A percentile compares a stretch with the other conserved stretches of the same genome.
Conservation (phyloP, 140 eudicot species). For the Senecio squalidus region DNA sequence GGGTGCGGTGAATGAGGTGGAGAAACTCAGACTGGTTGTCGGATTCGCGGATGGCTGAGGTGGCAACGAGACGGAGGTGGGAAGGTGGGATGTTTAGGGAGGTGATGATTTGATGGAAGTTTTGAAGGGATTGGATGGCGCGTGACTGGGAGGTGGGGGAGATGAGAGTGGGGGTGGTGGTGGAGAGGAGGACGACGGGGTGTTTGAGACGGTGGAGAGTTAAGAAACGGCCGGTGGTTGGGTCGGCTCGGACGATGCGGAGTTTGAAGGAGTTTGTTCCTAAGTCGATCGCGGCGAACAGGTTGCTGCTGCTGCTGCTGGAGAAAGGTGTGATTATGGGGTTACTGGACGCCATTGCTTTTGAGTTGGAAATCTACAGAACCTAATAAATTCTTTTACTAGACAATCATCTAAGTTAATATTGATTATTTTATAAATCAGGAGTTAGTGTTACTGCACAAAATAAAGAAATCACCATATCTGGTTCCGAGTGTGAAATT, state of each 20-base stretch:
- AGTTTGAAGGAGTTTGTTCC: slow-evolving; percentile 92
- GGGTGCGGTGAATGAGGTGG: slow-evolving; percentile 23
- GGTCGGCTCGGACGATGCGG: slow-evolving; percentile 53
- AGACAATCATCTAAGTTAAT: no score
- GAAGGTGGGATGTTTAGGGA: slow-evolving; percentile 40
- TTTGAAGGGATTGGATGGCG: slow-evolving; percentile 44
- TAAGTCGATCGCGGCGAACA: slow-evolving; percentile 75
- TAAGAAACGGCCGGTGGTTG: slow-evolving; percentile 58
- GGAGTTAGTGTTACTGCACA: no score
- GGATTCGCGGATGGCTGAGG: slow-evolving; percentile 81
- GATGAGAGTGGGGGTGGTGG: slow-evolving; percentile 35
- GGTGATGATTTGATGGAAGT: slow-evolving; percentile 39
- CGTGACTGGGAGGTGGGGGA: slow-evolving; percentile 46
- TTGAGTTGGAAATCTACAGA: no score
- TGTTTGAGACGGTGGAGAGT: slow-evolving; percentile 49
- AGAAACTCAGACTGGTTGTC: slow-evolving; percentile 45
- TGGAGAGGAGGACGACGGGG: slow-evolving; percentile 56
- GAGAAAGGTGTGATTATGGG: slow-evolving; percentile 15
- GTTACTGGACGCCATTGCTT: slow-evolving; percentile 21
- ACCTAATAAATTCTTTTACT: no score
- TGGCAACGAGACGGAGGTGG: slow-evolving; percentile 71
- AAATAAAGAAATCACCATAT: no score
- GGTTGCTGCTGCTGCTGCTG: slow-evolving; percentile 26
- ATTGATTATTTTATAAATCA: no score
- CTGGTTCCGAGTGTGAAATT: no score